Base-by-base conservation (phyloP, 495 filamentous ascomycete genomes). In the Aspergillus nidulans region DNA sequence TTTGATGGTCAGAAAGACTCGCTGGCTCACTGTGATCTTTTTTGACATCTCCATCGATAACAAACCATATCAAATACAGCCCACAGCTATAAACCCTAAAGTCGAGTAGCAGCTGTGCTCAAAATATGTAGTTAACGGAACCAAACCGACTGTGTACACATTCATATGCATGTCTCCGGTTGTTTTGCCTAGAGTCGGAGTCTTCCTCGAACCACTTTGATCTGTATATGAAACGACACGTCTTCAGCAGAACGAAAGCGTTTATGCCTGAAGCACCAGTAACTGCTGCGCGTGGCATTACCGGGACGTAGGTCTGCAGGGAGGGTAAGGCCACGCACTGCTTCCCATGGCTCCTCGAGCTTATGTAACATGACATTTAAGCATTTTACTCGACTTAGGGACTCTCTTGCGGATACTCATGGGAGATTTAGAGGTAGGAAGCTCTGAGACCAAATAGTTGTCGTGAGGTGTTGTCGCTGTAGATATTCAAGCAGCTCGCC, bases 181-280 rank as follows among this genome's bases (percentile, higher is more conserved):
- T 44, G 42, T 44, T 23, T 25, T 44, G 20, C 13, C 21, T n/a
- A 12, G 13, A 44, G 30, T 34, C 18, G 21, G 18, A 44, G 21
- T 4, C 15, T 39, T 39, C n/a, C 18, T 43, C 7, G 15, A 28
- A 28, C n/a, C 39, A 45, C 50, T 20, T 10, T 24, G 16, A 18
- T 28, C 8, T 48, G 46, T 44, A 55, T 54, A 50, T 32, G n/a
- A 58, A 58, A 47, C 55, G 48, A 58, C 56, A 56, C 45, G 52
- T 58, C 45, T 56, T 49, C 32, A 12, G 18, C 19, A 43, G 49
- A 59, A 49, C 38, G 38, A 30, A 56, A 59, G 56, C 53, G 60
- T 63, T 62, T 62, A 56, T 52, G 53, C 47, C 34, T 23, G 39
- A 36, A 48, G 13, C 38, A 30, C 52, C 51, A 58, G 25, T 58